phyloP scores from a whole-genome alignment of 306 rosid species.

The Fagus crenata region DNA sequence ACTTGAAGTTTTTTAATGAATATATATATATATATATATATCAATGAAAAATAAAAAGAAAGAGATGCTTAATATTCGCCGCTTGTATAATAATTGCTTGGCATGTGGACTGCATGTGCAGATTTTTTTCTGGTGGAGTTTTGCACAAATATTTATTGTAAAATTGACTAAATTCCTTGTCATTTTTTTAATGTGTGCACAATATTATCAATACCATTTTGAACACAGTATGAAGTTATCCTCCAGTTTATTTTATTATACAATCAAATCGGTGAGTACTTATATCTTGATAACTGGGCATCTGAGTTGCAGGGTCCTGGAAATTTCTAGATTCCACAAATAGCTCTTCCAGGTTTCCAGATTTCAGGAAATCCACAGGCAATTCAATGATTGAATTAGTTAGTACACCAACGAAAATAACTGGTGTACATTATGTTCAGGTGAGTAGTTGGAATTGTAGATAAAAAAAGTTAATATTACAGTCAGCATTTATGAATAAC shows the following conservation, averaged over 20 bases:
- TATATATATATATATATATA: neutral
- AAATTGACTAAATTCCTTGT: neutral
- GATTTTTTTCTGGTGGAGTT: neutral
- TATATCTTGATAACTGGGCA: slow-evolving; percentile 15
- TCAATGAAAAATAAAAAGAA: neutral
- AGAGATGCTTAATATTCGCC: neutral
- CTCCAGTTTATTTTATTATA: neutral
- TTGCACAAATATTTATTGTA: neutral
- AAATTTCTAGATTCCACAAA: slow-evolving; percentile 74
- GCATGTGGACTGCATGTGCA: neutral
- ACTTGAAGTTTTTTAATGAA: neutral
- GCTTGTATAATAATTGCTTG: neutral
- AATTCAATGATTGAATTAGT: slow-evolving; percentile 85
- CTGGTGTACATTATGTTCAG: slow-evolving; percentile 97
- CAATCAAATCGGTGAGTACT: neutral
- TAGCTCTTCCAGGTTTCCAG: slow-evolving; percentile 77
- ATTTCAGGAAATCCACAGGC: slow-evolving; percentile 75
- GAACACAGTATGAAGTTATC: neutral
- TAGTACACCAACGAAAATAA: slow-evolving; percentile 89
- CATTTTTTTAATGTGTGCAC: neutral
- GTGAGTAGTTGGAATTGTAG: slow-evolving; percentile 46
- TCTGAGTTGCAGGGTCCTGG: slow-evolving; percentile 81
- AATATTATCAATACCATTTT: neutral
- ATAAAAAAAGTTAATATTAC: slow-evolving; percentile 23
- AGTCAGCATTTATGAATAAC: slow-evolving; percentile 14